Conservation (phyloP, 2,329 filamentous ascomycete species). For the Claviceps sp. region DNA sequence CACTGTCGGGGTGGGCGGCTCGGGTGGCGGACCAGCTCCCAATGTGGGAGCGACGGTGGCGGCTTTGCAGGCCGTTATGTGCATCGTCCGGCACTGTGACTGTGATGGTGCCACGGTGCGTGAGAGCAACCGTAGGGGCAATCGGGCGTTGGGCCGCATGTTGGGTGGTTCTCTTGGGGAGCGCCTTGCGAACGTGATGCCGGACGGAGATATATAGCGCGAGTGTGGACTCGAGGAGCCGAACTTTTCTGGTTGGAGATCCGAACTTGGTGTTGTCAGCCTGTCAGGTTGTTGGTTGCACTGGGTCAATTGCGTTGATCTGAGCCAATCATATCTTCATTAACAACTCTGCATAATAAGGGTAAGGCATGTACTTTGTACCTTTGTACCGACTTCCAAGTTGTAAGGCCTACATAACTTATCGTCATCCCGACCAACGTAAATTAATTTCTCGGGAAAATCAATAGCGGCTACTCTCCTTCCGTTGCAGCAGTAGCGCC, state of each 20-base stretch:
- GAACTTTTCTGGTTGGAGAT: background rate
- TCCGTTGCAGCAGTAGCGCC: no score
- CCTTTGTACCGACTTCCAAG: no score
- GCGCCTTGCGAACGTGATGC: background rate
- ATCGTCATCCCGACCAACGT: no score
- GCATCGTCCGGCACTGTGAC: conserved; percentile 17
- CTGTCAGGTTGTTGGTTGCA: no score
- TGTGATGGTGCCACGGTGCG: conserved; percentile 11
- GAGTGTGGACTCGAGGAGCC: background rate
- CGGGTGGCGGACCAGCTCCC: conserved; percentile 45
- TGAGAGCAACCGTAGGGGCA: conserved; percentile 24
- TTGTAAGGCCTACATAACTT: no score
- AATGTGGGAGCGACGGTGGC: conserved; percentile 39
- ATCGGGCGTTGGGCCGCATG: conserved; percentile 29
- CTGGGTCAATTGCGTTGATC: no score
- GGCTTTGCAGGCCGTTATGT: conserved; percentile 19
- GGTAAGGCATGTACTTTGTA: no score
- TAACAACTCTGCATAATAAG: no score
- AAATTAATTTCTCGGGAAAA: no score
- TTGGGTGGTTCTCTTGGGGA: background rate
- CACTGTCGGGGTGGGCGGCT: conserved; percentile 33
- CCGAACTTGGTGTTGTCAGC: background rate
- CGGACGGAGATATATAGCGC: background rate
- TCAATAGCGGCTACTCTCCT: no score
- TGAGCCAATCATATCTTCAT: no score